Base-by-base conservation (phyloP, 352 stramenopile genomes). In the Phytophthora boehmeriae region DNA sequence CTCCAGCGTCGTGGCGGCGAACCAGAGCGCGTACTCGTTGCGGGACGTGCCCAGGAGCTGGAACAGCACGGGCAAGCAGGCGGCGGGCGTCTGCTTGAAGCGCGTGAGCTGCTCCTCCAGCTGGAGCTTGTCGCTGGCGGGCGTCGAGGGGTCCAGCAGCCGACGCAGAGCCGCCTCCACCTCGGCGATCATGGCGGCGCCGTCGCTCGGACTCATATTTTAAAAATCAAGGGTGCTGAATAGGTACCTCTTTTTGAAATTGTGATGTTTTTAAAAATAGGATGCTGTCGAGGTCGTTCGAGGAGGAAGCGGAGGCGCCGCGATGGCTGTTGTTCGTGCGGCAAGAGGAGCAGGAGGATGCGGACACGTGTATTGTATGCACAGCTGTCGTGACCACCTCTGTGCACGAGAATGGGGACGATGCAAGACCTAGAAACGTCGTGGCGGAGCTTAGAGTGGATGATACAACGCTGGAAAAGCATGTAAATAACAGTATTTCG, bases 11-110 rank as follows among this genome's bases (percentile, higher is more conserved):
- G 77, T 89, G 17, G 73, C 66, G 5, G 83, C 83, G 49, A 93
- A 93, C 83, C 83, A 93, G 38, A 93, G 80, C 63, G 78, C 68
- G 60, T 90, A 91, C 71, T 91, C 79, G 64, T 80, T 89, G 56
- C 65, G 76, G 10, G 79, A 90, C 13, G 78, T 75, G 32, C 54
- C 48, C 35, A 93, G 59, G 13, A 93, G 60, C 66, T 85, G 71
- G 57, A 83, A 87, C 1, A 93, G 50, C 50, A 93, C 76, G 30
- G 79, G 80, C n/a, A 93, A 59, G 56, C 81, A 90, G 14, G 66
- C 73, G 8, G 61, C 35, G 20, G 76, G 73, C 38, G 78, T 54
- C 32, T 77, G 69, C 48, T 90, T 89, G 68, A 90, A 86, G 49
- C 65, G 63, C 36, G 76, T 61, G 27, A 92, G 78, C 52, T 92